Evolutionary conservation across 768 basidiomycete genomes (phyloP).

Genomic region (Termitomyces bulborhizus): DNA sequence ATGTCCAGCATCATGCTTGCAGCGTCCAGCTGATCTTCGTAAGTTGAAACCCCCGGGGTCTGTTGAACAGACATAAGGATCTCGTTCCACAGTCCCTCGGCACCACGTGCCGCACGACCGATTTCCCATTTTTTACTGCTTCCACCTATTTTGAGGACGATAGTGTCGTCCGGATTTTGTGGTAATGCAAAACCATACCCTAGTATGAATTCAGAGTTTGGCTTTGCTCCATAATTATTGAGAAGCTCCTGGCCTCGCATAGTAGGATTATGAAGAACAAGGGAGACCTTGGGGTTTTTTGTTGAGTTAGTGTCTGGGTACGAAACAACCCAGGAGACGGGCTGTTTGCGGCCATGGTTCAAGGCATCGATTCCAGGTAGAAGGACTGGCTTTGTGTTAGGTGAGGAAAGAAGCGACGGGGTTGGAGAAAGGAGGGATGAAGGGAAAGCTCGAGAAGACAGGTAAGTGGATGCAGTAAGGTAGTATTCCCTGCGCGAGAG

Average conservation of each 20-base stretch:
- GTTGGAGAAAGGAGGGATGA: conserved; percentile 64
- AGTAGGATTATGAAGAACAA: conserved; percentile 47
- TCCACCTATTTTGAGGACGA: conserved; percentile 72
- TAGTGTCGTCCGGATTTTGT: conserved; percentile 81
- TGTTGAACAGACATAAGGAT: conserved; percentile 30
- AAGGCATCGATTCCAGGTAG: conserved; percentile 84
- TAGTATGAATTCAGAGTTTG: conserved; percentile 84
- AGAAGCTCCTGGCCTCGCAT: conserved; percentile 52
- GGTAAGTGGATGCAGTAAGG: conserved; percentile 64
- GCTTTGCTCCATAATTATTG: conserved; percentile 92
- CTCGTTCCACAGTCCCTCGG: conserved; percentile 56
- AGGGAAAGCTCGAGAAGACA: conserved; percentile 88
- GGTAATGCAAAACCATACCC: conserved; percentile 87
- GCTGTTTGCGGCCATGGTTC: conserved; percentile 77
- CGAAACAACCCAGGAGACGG: conserved; percentile 76
- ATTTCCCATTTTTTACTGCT: conserved; percentile 52
- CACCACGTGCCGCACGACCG: conserved; percentile 48
- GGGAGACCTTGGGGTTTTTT: conserved; percentile 41
- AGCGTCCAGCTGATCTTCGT: conserved; percentile 66
- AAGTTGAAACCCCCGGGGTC: conserved; percentile 23
- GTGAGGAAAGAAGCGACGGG: conserved; percentile 45
- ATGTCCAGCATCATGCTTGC: conserved; percentile 63
- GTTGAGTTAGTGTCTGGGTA: conserved; percentile 21
- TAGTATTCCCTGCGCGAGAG: conserved; percentile 55
- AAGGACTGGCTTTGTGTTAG: conserved; percentile 65